Evolutionary conservation across 192 early-diverging fungal species (phyloP).

Genomic region (Entomortierella chlamydospora): DNA sequence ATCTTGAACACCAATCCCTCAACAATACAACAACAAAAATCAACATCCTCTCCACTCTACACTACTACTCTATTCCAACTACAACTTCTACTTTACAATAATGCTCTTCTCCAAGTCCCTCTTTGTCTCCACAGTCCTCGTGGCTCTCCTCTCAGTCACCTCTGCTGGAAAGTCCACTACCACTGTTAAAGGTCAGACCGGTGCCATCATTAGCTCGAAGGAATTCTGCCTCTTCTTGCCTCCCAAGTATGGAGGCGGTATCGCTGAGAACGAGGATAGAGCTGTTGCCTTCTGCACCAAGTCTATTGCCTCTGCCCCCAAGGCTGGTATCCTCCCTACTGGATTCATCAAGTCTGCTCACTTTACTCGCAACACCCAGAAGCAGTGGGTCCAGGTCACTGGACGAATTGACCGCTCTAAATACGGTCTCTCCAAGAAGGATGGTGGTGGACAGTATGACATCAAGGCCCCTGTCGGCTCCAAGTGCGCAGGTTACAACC

Average conservation of each 20-base stretch:
- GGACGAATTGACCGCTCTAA: conserved; percentile 58
- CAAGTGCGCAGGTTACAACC: conserved; percentile 58
- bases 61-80: not conserved
- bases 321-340: conserved; percentile 39
- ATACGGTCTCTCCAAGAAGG: conserved; percentile 49
- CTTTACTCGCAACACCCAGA: conserved; percentile 23
- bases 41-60: not conserved
- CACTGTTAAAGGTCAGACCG: conserved; percentile 21
- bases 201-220: conserved; percentile 27
- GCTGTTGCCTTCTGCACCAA: conserved; percentile 55
- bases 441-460: conserved; percentile 67
- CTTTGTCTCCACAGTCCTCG: conserved; percentile 22
- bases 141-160: conserved; percentile 32
- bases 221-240: conserved; percentile 66
- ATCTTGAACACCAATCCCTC: too few species aligned
- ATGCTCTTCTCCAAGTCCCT: conserved; percentile 48
- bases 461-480: conserved; percentile 57
- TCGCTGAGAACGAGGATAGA: conserved; percentile 59
- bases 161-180: conserved; percentile 14
- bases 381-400: conserved; percentile 63
- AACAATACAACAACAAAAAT: too few species aligned
- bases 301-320: conserved; percentile 53
- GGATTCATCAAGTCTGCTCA: conserved; percentile 62
- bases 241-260: conserved; percentile 49
- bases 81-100: not conserved